A percentile compares a stretch with the other conserved stretches of the same genome.
phyloP scores from a whole-genome alignment of 164 flowering plant species.

The Cinnamomum micranthum region DNA sequence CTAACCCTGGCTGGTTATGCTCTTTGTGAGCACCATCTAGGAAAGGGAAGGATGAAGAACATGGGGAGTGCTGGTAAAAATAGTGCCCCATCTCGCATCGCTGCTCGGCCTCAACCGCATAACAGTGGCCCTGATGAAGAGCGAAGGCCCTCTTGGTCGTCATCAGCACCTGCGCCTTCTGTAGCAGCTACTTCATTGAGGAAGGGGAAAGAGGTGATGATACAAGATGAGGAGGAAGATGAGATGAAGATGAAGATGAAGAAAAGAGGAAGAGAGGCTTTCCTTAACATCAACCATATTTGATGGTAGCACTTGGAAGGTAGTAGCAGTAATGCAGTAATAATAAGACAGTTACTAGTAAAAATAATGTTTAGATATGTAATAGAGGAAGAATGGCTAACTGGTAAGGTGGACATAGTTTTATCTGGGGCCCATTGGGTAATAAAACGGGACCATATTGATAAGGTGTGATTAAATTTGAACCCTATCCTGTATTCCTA shows the following conservation, averaged over 20 bases:
- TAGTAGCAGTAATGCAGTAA: not conserved
- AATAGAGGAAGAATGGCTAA: no score
- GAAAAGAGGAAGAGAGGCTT: not conserved
- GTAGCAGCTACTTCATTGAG: not conserved
- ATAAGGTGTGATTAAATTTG: no score
- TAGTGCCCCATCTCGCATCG: not conserved
- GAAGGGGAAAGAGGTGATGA: not conserved
- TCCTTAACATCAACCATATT: not conserved
- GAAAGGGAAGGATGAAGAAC: constrained; percentile 3
- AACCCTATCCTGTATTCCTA: not conserved
- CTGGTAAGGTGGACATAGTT: not conserved
- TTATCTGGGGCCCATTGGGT: no score
- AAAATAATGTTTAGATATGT: no score
- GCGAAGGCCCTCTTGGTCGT: not conserved
- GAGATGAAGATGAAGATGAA: not conserved
- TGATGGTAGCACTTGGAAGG: not conserved
- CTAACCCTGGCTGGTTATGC: constrained; percentile 3
- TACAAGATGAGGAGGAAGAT: not conserved
- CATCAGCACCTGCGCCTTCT: not conserved
- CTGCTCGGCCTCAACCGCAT: not conserved
- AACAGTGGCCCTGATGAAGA: not conserved
- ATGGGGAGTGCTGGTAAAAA: not conserved
- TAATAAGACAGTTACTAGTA: not conserved
- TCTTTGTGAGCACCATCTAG: constrained; percentile 3
- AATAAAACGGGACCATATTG: not conserved